Base-by-base conservation (phyloP, 23 red algal genomes). In the Chondrus crispus region DNA sequence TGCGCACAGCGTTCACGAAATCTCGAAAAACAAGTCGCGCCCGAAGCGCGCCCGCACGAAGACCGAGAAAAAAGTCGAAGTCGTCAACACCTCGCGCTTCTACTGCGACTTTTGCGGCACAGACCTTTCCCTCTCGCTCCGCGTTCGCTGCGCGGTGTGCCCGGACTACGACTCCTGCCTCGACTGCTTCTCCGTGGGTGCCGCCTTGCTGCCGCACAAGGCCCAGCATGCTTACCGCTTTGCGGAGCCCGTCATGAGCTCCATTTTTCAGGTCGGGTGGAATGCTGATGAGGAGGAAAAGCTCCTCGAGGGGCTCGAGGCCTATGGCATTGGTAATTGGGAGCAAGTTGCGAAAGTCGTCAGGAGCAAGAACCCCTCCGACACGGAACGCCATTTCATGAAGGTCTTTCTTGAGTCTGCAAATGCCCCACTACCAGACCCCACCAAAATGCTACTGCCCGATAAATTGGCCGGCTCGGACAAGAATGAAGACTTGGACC, bases 121-220 rank as follows among this genome's bases (percentile, higher is more conserved):
- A 48, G 97, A 98, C 85, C 77, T 98, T 14, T 95, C 91, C 4
- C 82, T 81, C 63, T 52, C 90, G 28, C 51, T 96, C n/a, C 97
- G 95, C 2, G 91, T 88, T 3, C 94, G 97, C 40, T 98, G 97
- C 73, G 97, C 97, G 24, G 97, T 94, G 38, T 98, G 97, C 71
- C 84, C 88, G 5, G 97, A 98, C 68, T 98, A 95, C 81, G 97
- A 98, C 62, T 84, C 95, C 33, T 98, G 97, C 55, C 81, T 98
- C 44, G 97, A 98, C 68, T 98, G 97, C 48, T 98, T 98, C 80
- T 94, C 85, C 62, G 93, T 96, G 20, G 97, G 97, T 81, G 91
- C 95, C 3, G 85, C 89, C 11, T 76, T 95, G 37, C 57, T 49
- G 57, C 93, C 93, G 29, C 97, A 98, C 71, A 68, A 70, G 52